Percentiles rank a stretch among this genome's conserved stretches.
Evolutionary conservation across 1,139 yeast species (phyloP).

Genomic region (Kodamaea plutei): DNA sequence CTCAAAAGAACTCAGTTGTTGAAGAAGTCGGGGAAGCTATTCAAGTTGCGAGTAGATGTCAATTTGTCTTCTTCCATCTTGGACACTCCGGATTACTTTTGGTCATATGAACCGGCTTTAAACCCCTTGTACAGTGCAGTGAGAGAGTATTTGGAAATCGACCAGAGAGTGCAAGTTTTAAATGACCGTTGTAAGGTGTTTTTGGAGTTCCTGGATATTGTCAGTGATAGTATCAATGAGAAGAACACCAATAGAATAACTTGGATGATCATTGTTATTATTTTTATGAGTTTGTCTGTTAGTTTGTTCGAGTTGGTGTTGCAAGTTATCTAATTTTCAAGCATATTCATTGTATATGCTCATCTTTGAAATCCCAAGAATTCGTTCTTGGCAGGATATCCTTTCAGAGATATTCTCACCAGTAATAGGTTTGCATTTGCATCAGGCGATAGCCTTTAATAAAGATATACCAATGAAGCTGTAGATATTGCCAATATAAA

Average conservation of each 20-base stretch:
- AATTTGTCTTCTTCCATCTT: conserved; percentile 84
- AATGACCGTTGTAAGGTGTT: conserved; percentile 94
- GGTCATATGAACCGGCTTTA: conserved; percentile 94
- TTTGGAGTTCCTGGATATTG: conserved; percentile 85
- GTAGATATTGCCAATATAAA: too few species aligned
- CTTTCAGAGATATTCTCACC: too few species aligned
- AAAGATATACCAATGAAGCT: too few species aligned
- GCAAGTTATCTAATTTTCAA: conserved; percentile 24
- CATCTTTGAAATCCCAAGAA: too few species aligned
- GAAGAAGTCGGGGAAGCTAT: conserved; percentile 83
- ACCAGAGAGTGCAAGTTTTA: conserved; percentile 86
- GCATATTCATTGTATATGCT: background rate
- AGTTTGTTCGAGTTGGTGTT: conserved; percentile 43
- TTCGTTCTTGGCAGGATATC: too few species aligned
- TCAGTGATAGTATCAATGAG: conserved; percentile 92
- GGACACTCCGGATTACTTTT: conserved; percentile 93
- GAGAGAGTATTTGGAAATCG: conserved; percentile 89
- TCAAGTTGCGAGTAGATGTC: conserved; percentile 88
- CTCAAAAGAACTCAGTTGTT: conserved; percentile 72
- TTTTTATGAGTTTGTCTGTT: conserved; percentile 73
- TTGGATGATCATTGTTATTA: conserved; percentile 82
- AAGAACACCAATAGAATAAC: conserved; percentile 87
- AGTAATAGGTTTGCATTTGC: too few species aligned
- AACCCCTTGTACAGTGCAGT: conserved; percentile 89
- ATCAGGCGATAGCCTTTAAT: too few species aligned